Evolutionary conservation across 2,329 filamentous ascomycete genomes (phyloP).

Genomic region (Alternaria novae-zelandiae): DNA sequence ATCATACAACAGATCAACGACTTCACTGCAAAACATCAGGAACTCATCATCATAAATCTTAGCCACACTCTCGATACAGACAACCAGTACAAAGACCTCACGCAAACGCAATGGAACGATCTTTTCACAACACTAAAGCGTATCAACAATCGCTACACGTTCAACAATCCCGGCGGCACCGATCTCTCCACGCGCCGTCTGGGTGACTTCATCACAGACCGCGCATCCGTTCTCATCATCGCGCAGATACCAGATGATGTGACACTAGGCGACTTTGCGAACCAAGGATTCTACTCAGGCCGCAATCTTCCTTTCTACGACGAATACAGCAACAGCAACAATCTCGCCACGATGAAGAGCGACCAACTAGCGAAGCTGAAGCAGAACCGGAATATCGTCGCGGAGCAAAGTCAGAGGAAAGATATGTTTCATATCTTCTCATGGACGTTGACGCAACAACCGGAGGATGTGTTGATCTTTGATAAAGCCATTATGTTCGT

Average conservation of each 20-base stretch:
- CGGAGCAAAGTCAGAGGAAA: constrained; percentile 27
- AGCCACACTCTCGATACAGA: constrained; percentile 55
- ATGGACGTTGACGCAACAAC: constrained; percentile 46
- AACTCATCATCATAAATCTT: constrained; percentile 57
- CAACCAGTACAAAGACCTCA: constrained; percentile 48
- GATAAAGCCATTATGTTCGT: constrained; percentile 40
- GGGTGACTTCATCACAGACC: constrained; percentile 46
- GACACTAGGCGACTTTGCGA: constrained; percentile 36
- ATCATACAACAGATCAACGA: constrained; percentile 55
- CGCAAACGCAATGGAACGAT: constrained; percentile 49
- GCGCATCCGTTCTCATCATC: constrained; percentile 46
- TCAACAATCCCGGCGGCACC: constrained; percentile 27
- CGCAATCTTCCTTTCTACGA: constrained; percentile 46
- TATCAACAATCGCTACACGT: constrained; percentile 51
- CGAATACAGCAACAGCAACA: constrained; percentile 46
- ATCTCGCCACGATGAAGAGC: constrained; percentile 37
- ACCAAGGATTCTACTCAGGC: constrained; percentile 44
- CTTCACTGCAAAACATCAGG: constrained; percentile 54
- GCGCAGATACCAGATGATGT: constrained; percentile 40
- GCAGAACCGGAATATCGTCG: constrained; percentile 36
- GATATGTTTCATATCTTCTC: constrained; percentile 46
- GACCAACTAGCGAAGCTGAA: constrained; percentile 49
- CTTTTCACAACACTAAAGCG: constrained; percentile 53
- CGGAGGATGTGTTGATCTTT: constrained; percentile 40
- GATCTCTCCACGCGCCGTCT: constrained; percentile 44